A percentile compares a stretch with the other conserved stretches of the same genome.
phyloP scores from a whole-genome alignment of 2,329 filamentous ascomycete genomes.

The Aspergillus sp. region DNA sequence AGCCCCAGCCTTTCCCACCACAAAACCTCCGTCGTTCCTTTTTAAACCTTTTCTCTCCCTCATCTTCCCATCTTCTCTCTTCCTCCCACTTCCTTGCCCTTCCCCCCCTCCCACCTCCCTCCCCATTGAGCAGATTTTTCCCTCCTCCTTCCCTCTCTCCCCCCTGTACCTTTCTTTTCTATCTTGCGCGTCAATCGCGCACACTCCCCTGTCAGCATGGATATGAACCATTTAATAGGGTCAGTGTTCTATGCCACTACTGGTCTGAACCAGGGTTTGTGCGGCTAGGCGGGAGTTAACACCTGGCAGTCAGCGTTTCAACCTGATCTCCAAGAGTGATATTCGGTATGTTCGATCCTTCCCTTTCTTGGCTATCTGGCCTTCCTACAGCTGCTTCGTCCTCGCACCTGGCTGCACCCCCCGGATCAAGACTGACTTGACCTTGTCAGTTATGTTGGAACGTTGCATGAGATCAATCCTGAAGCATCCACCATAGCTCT shows the following conservation, averaged over 20 bases:
- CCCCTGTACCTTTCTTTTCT: slow-evolving; percentile 21
- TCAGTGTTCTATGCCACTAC: slow-evolving; percentile 35
- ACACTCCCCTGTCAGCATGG: slow-evolving; percentile 41
- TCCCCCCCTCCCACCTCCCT: slow-evolving; percentile 25
- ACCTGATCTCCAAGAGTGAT: slow-evolving; percentile 94
- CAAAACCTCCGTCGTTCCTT: slow-evolving; percentile 21
- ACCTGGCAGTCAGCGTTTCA: slow-evolving; percentile 77
- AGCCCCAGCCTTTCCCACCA: slow-evolving; percentile 34
- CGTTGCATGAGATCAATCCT: slow-evolving; percentile 96
- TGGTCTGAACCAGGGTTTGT: slow-evolving; percentile 36
- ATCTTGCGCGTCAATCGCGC: slow-evolving; percentile 37
- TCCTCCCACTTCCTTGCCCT: slow-evolving; percentile 26
- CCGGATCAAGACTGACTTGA: slow-evolving; percentile 35
- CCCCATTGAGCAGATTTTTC: slow-evolving; percentile 28
- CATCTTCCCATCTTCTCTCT: slow-evolving; percentile 27
- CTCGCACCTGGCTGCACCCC: slow-evolving; percentile 15
- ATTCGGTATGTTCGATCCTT: slow-evolving; percentile 70
- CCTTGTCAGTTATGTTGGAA: slow-evolving; percentile 78
- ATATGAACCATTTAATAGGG: slow-evolving; percentile 55
- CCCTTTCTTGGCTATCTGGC: not conserved
- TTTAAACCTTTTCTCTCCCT: slow-evolving; percentile 30
- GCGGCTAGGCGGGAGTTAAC: slow-evolving; percentile 40
- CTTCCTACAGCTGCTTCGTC: slow-evolving; percentile 17
- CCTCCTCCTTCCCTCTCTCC: slow-evolving; percentile 23
- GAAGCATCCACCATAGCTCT: slow-evolving; percentile 95